Evolutionary conservation across 306 rosid genomes (phyloP), one percentile per base, ranked within the genome.

Genomic region (Casuarina cunninghamiana): DNA sequence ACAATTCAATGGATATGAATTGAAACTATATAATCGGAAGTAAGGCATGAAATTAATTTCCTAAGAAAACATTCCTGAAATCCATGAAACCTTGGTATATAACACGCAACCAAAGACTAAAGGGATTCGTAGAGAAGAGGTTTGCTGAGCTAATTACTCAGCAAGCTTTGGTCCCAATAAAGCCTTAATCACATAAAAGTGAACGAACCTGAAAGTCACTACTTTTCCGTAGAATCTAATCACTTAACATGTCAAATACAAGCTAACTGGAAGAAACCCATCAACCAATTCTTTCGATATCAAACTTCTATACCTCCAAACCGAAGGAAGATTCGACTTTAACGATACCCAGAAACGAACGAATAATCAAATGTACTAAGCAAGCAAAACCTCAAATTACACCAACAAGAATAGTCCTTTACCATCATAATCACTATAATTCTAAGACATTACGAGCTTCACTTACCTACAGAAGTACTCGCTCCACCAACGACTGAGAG

Each of bases 401-500:
- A 67, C 48, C 62, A 15, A 38, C 35, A 19, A 19, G 11, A 71
- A 53, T 71, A 74, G 39, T 54, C 67, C 60, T 44, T 41, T 57
- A 51, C 0, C 43, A 17, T 3, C 26, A 66, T 42, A 43, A 4
- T 0, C 60, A 15, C 32, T 63, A 2, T 38, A 44, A 6, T 37
- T 19, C 32, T n/a, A 48, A 73, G 46, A 45, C 50, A 61, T 17
- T 45, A 54, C 9, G 21, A 58, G 53, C 44, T 39, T n/a, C 15
- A 66, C 83, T 17, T 58, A 96, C 99, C 99, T 46, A 96, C 6
- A 74, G 99, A 96, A 80, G 97, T 96, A 63, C 98, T 96, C 75
- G 84, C 55, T 69, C 99, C 99, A 78, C 98, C 99, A 2, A 93
- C 84, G 41, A 93, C 91, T 5, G 99, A 96, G 84, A 96, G 99